Evolutionary conservation across 2,329 filamentous ascomycete species (phyloP), one percentile per base, ranked within the genome.

Genomic region (Epichloe sp.): DNA sequence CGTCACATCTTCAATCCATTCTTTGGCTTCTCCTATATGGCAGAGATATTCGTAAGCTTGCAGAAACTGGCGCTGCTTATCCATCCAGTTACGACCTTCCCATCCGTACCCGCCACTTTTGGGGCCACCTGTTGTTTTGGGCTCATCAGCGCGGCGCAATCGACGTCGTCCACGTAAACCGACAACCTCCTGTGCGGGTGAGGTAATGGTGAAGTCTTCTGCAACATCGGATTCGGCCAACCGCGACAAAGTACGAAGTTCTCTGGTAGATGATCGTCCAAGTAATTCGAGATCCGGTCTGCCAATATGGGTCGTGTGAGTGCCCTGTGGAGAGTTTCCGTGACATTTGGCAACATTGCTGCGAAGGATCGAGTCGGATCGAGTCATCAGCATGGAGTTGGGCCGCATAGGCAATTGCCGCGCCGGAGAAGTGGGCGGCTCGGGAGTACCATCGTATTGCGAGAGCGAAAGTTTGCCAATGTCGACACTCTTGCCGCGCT

Each of bases 41-140:
- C 93, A 98, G 38, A 98, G 83, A 65, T 98, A 98, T 66, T 98
- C 93, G 64, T 98, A 98, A 6, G 93, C 93, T 67, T 95, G 88
- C 49, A 98, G 71, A 62, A 96, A 97, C 65, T 97, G 91, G 26
- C 93, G 81, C 65, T 98, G 91, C 64, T 95, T 93, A 66, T 98
- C 93, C 91, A 98, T 98, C 93, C 93, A 98, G 64, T 91, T 95
- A 47, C 86, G 80, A 19, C 83, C 83, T 56, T 87, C 81, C 84
- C 89, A 93, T 47, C 82, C 78, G 57, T 84, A 88, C 26, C 69
- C 74, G 51, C 71, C 72, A 5, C 62, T 65, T 56, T 73, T 72
- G 55, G 75, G 70, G 43, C 74, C 68, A 21, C 72, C 71, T 23
- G 65, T 67, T 26, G 68, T 70, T 37, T 70, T 68, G 17, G 70